These are phyloP conservation scores for Chaetomidium leptoderma DNA, from an alignment of 495 filamentous ascomycete species.

Conservation along the genomic window DNA sequence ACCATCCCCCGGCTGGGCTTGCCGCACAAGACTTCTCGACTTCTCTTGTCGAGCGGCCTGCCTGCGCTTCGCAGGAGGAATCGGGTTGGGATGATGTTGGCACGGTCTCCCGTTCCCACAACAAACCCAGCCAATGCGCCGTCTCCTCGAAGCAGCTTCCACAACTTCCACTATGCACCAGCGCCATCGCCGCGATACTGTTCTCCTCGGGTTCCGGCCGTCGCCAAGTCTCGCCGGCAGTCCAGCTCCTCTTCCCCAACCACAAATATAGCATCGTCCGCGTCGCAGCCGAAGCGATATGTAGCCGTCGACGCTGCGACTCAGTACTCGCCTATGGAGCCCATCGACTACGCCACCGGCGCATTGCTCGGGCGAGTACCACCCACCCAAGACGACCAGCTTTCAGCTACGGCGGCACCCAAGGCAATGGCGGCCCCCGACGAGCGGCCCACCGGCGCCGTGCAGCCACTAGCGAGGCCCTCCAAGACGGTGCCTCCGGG, in stretches of 20 bases:
- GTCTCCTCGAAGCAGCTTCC: slow-evolving; percentile 40
- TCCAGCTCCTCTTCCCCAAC: slow-evolving; percentile 38
- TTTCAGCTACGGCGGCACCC: slow-evolving; percentile 23
- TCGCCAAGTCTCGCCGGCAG: slow-evolving; percentile 41
- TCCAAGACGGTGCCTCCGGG: slow-evolving; percentile 13
- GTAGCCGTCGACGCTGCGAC: slow-evolving; percentile 53
- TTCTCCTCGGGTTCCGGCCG: slow-evolving; percentile 41
- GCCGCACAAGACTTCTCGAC: slow-evolving; percentile 16
- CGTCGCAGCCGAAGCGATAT: slow-evolving; percentile 41
- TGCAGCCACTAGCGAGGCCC: slow-evolving; percentile 11
- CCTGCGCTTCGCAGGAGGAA: slow-evolving; percentile 26
- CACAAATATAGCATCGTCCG: slow-evolving; percentile 25
- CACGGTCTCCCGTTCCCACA: slow-evolving; percentile 43
- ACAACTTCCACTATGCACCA: slow-evolving; percentile 45
- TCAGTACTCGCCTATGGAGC: slow-evolving; percentile 54
- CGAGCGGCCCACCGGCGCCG: slow-evolving; percentile 21
- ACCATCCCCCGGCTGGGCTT: slow-evolving; percentile 17
- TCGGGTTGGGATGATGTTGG: slow-evolving; percentile 47
- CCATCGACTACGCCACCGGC: slow-evolving; percentile 37
- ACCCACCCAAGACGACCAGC: slow-evolving; percentile 18
- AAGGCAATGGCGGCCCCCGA: slow-evolving; percentile 26
- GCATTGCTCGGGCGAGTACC: slow-evolving; percentile 32
- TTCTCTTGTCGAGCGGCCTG: slow-evolving; percentile 8
- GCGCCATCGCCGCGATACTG: slow-evolving; percentile 42
- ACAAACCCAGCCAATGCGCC: slow-evolving; percentile 40